phyloP scores from a whole-genome alignment of 2,329 filamentous ascomycete species.

The Lizonia empirigonia region DNA sequence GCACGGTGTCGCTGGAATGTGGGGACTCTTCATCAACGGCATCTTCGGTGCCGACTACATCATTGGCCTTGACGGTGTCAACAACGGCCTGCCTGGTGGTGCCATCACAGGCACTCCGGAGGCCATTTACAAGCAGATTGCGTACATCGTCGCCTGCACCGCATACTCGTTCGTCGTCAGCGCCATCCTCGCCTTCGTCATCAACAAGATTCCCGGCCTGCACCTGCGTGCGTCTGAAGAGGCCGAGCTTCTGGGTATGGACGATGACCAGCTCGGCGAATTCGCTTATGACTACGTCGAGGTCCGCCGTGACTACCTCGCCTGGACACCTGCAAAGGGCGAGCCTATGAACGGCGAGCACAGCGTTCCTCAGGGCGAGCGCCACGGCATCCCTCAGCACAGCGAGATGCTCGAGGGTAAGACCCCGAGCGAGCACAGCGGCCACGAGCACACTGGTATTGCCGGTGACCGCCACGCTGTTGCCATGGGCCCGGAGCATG shows the following conservation, averaged over 20 bases:
- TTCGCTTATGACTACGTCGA: conserved; percentile 92
- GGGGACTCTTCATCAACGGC: conserved; percentile 78
- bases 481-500: conserved; percentile 53
- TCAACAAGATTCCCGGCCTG: conserved; percentile 77
- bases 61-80: conserved; percentile 74
- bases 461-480: conserved; percentile 60
- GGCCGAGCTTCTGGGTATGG: conserved; percentile 85
- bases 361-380: conserved; percentile 66
- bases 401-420: conserved; percentile 67
- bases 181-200: conserved; percentile 72
- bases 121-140: conserved; percentile 79
- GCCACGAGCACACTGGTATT: conserved; percentile 55
- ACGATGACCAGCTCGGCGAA: conserved; percentile 87
- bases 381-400: conserved; percentile 74
- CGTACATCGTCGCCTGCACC: conserved; percentile 70
- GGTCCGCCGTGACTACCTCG: conserved; percentile 84
- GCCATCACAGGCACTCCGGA: conserved; percentile 76
- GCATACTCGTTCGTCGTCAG: conserved; percentile 76
- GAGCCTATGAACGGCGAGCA: conserved; percentile 66
- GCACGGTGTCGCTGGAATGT: conserved; percentile 82
- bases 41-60: conserved; percentile 78
- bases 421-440: conserved; percentile 53
- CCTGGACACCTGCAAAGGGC: conserved; percentile 78
- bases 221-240: conserved; percentile 80
- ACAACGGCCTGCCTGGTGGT: conserved; percentile 65